Evolutionary conservation across 2,329 filamentous ascomycete genomes (phyloP), one percentile per base, ranked within the genome.

Genomic region (Chalara sp.): DNA sequence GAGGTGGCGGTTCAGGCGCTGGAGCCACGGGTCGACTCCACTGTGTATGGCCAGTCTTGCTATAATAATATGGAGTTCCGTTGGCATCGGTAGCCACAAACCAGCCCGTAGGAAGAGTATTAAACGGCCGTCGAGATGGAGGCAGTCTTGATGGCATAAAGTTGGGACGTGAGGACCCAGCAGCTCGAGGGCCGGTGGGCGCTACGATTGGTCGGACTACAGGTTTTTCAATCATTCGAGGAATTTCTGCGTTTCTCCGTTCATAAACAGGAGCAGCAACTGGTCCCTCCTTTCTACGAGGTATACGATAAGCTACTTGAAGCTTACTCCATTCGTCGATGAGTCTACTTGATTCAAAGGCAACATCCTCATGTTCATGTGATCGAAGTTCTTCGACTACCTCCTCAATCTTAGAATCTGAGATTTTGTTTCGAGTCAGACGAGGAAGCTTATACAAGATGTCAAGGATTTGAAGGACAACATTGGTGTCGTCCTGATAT

Each of bases 391-490:
- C 77, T 61, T 88, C 75, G 41, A 99, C 79, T 0, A 86, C 86
- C 2, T 83, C 77, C 67, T 97, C 93, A 55, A 99, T 96, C 62
- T 95, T 95, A 6, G 93, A 95, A 63, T 96, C 91, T 58, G 88
- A 84, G 52, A 99, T 96, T 70, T 99, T 99, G 75, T 99, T 99
- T 53, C 89, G 85, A 21, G 93, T 97, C 46, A 97, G 75, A 7
- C 92, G 85, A 0, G 93, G 93, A 57, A 97, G 86, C 56, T 84
- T 85, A 67, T 95, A 85, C 21, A 99, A 78, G 50, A 99, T 90
- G 57, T 93, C 85, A 55, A 99, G 76, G 31, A 96, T 84, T 69
- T 97, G 93, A 55, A 95, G 72, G 37, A 95, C 82, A 31, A 97
- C 83, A 60, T 96, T 96, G 67, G 84, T 78, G 65, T 97, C 93